Percentiles rank a stretch among this genome's conserved stretches.
These are phyloP conservation scores for Penicillium pancosmium DNA, from an alignment of 495 filamentous ascomycete species.

Conservation along the genomic window DNA sequence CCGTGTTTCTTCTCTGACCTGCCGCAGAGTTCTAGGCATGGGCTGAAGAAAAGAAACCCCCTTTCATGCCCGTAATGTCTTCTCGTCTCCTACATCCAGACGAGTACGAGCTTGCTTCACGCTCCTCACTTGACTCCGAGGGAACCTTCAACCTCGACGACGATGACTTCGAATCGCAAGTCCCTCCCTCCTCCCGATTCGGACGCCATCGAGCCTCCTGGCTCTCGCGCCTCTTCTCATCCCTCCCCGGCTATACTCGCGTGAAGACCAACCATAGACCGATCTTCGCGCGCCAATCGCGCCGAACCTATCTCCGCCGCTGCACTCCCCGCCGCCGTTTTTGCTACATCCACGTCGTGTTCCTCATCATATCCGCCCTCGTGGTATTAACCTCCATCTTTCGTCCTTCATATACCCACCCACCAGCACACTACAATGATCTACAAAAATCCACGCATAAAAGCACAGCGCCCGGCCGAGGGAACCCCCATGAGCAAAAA, in stretches of 20 bases:
- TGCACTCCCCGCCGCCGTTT: conserved; percentile 64
- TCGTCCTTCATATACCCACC: conserved; percentile 62
- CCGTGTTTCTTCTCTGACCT: neutral
- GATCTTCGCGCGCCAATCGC: conserved; percentile 25
- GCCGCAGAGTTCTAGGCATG: neutral
- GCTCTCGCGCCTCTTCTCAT: conserved; percentile 33
- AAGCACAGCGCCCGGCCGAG: conserved; percentile 52
- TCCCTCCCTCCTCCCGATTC: conserved; percentile 32
- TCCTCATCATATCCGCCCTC: conserved; percentile 66
- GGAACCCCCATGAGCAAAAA: conserved; percentile 65
- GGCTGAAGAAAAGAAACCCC: neutral
- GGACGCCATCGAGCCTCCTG: conserved; percentile 27
- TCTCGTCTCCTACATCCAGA: conserved; percentile 46
- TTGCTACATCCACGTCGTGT: conserved; percentile 62
- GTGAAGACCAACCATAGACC: conserved; percentile 34
- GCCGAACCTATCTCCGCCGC: conserved; percentile 33
- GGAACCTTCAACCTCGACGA: conserved; percentile 53
- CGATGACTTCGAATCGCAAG: conserved; percentile 52
- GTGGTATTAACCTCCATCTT: conserved; percentile 55
- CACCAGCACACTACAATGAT: conserved; percentile 50
- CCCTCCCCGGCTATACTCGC: conserved; percentile 37
- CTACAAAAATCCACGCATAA: conserved; percentile 41
- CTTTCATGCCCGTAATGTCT: conserved; percentile 35
- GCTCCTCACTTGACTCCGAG: conserved; percentile 49
- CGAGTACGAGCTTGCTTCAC: conserved; percentile 49